Base-by-base conservation (phyloP, 202 grass and related monocot genomes). In the Bolboschoenoplectus hybrid region DNA sequence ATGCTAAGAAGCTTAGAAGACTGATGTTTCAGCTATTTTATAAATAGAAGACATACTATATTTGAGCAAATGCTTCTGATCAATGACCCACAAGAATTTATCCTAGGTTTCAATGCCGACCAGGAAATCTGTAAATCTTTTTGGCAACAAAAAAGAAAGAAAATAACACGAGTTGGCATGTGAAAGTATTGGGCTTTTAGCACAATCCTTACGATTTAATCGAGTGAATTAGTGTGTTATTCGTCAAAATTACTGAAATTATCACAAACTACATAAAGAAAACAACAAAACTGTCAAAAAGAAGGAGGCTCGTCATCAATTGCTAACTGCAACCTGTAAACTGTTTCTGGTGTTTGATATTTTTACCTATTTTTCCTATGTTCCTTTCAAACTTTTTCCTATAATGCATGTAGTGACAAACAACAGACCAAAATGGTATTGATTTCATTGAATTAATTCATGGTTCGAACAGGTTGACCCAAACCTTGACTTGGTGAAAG, bases 401-500 rank as follows among this genome's bases (percentile, higher is more conserved):
- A 9, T 3, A 62, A 26, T 45, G 2, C 45, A 63, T 49, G 38
- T 10, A 82, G 19, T 9, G 35, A n/a, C 20, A 82, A 74, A 52
- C 14, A 57, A 39, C 3, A 79, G 14, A 56, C 35, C 73, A 39
- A 60, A 67, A 12, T 43, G 41, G 50, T 45, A 16, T 73, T 88
- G 5, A 32, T 46, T 81, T 84, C 58, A 39, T 52, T n/a, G n/a
- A 9, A 68, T 82, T 9, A 19, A 41, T 67, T 62, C 63, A 45
- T n/a, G 57, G 61, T 55, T 80, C 1, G 51, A 83, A 81, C 86
- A 98, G 96, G 96, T 98, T 47, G 96, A 98, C 61, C 96, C 96
- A 41, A 91, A 98, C 41, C 93, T 98, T 41, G 92, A 98, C 87
- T 89, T 98, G 44, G 96, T 98, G n/a, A 98, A 98, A 89, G 96